Base-by-base conservation (phyloP, 176 grass and related monocot species). In the Eleusine coracana region DNA sequence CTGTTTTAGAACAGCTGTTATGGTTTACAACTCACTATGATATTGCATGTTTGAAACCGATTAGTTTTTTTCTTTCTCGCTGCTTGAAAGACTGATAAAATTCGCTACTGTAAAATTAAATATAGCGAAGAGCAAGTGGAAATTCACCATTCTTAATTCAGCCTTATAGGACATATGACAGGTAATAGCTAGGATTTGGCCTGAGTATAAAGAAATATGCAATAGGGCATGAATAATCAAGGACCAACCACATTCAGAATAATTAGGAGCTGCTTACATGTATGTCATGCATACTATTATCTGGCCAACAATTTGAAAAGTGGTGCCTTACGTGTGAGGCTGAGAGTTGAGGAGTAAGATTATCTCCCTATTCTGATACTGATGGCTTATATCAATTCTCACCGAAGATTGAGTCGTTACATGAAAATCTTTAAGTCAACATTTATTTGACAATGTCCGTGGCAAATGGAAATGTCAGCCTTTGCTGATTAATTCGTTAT, bases 251-350 rank as follows among this genome's bases (percentile, higher is more conserved):
- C 59, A n/a, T 52, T 67, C 13, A 12, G 37, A 64, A 65, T 45
- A 60, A 27, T 65, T 66, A 44, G 37, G 65, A 66, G 88, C 72
- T 46, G 0, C 70, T 66, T 81, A 73, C 83, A 48, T 56, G 27
- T 34, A 34, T 25, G 39, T 68, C 59, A 34, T 8, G 1, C n/a
- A 68, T 34, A 34, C 31, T 34, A 34, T 34, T 34, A 29, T 89
- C 42, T 80, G 23, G 7, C n/a, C 27, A 60, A 61, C 63, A 78
- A 68, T 71, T 81, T 61, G 10, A 31, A 48, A 67, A 25, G 40
- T 61, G 3, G 1, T 51, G n/a, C 2, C 73, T 67, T 83, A 41
- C 31, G 6, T 78, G 73, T 68, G 64, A 20, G 40, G 34, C 44
- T 34, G 60, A 60, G 3, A 83, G 34, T 62, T 42, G 41, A 42